These are phyloP conservation scores for Macadamia tetraphylla DNA, from an alignment of 164 flowering plant genomes.

Conservation along the genomic window DNA sequence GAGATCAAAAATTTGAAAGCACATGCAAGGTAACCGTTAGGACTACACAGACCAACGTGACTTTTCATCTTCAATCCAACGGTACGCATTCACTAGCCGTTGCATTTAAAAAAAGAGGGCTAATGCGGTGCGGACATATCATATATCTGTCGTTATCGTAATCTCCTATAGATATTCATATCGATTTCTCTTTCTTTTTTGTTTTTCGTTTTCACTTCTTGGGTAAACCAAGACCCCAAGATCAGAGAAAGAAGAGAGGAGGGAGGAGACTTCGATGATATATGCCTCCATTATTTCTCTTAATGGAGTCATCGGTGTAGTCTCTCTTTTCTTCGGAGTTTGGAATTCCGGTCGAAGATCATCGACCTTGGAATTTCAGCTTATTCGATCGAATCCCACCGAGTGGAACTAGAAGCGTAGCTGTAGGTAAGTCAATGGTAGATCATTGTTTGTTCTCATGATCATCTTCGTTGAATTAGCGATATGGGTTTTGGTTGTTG, in stretches of 20 bases:
- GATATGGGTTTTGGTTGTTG: slow-evolving; percentile 14
- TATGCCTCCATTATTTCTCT: slow-evolving; percentile 11
- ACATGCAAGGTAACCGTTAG: slow-evolving; percentile 12
- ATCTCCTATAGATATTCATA: background rate
- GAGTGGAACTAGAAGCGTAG: background rate
- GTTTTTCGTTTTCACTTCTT: background rate
- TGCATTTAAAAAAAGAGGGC: slow-evolving; percentile 3
- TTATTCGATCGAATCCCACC: background rate
- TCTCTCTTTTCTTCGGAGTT: slow-evolving; percentile 16
- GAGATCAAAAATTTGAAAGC: slow-evolving; percentile 11
- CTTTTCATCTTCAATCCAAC: slow-evolving; percentile 9
- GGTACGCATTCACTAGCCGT: slow-evolving; percentile 18
- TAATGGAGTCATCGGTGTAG: slow-evolving; percentile 22
- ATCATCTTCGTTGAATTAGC: background rate
- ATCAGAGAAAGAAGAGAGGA: slow-evolving; percentile 2
- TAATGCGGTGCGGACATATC: background rate
- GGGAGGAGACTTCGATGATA: slow-evolving; percentile 2
- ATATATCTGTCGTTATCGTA: background rate
- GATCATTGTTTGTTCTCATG: slow-evolving; percentile 4
- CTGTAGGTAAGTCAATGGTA: background rate
- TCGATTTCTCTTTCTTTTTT: background rate
- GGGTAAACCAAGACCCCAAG: background rate
- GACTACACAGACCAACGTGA: background rate
- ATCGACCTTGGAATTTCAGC: background rate
- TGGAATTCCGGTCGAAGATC: background rate